Evolutionary conservation across 2,329 filamentous ascomycete genomes (phyloP), one percentile per base, ranked within the genome.

Genomic region (Cadophora sp.): DNA sequence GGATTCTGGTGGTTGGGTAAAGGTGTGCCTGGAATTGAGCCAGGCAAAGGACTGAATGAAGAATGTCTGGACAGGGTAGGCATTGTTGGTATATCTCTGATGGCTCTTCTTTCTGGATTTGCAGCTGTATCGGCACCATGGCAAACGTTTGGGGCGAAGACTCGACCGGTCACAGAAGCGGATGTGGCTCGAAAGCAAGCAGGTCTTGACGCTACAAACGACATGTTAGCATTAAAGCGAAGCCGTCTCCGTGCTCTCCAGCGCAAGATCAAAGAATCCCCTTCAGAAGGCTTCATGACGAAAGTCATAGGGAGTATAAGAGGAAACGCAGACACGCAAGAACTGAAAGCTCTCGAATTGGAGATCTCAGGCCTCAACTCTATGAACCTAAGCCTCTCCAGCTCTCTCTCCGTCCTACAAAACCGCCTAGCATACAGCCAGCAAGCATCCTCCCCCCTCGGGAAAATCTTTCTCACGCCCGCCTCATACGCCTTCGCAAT

Each of bases 101-200:
- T 97, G 92, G 93, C 93, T 18, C 84, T 94, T 16, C 82, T 97
- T n/a, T 93, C 93, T 7, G 93, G 93, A 0, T 97, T 96, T 74
- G 93, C 93, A 6, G 92, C 92, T n/a, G 91, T 96, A 41, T 94
- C 91, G 27, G 91, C 91, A 1, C 88, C 94, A 1, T 97, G 93
- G 92, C 91, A 96, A 75, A 92, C 88, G 0, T 93, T 96, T 79
- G 86, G 88, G 27, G 87, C 89, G 36, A 86, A 85, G 47, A 81
- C 87, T 39, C 83, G 85, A 36, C 86, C 86, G 3, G 87, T 94
- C 20, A 89, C 90, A 0, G 92, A 96, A 60, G 83, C 87, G 11
- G 91, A 95, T 71, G 85, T 97, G 58, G 83, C 87, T 59, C 86
- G 93, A 59, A 96, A 95, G 77, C 89, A 94, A 76, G 88, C 90